A percentile compares a stretch with the other conserved stretches of the same genome.
Conservation (phyloP, 129 eudicot species). For the Logfia minima region DNA sequence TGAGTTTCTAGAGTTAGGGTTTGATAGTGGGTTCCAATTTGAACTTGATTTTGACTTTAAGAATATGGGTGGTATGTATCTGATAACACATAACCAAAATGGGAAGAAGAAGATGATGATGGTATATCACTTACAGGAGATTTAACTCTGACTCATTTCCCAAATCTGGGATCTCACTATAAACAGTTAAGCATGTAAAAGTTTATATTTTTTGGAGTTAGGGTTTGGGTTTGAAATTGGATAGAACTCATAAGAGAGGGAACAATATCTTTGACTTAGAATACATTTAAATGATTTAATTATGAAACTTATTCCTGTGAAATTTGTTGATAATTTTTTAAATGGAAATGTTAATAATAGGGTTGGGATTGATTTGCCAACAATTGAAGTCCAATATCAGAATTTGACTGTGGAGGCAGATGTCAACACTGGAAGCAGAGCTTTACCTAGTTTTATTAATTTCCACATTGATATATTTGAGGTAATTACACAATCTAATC, state of each 20-base stretch:
- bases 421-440: constrained; percentile 70
- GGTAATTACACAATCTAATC: constrained; percentile 28
- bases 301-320: background rate
- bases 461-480: constrained; percentile 47
- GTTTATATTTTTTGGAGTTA: background rate
- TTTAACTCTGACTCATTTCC: background rate
- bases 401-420: constrained; percentile 65
- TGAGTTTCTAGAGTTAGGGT: background rate
- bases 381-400: constrained; percentile 73
- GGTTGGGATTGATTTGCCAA: constrained; percentile 82
- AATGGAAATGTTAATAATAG: constrained; percentile 30
- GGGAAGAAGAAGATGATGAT: background rate
- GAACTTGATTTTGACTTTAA: no score
- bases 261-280: background rate
- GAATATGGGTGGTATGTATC: background rate
- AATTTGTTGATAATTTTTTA: background rate
- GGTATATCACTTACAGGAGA: background rate
- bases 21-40: background rate
- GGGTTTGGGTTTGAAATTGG: background rate
- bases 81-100: background rate
- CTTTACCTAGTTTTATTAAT: constrained; percentile 66
- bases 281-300: no score
- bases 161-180: no score
- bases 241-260: background rate
- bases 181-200: no score